Conservation (phyloP, 805 yeast species). For the Cyberlindnera maclurae region DNA sequence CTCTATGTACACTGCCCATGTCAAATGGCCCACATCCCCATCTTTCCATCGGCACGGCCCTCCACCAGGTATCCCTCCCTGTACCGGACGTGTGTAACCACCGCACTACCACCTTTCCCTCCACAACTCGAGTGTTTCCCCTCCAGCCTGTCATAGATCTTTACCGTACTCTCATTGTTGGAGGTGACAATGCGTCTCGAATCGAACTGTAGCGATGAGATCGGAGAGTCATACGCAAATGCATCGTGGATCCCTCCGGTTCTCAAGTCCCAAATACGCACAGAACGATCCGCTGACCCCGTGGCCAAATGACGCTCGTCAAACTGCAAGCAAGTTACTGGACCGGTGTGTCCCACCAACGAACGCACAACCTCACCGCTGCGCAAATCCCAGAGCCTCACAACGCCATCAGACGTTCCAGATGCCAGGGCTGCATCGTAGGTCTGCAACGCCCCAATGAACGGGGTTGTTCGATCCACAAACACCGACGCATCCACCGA, state of each 20-base stretch:
- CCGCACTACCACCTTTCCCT: conserved; percentile 25
- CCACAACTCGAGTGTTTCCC: conserved; percentile 51
- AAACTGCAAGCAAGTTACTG: conserved; percentile 61
- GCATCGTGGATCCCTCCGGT: conserved; percentile 57
- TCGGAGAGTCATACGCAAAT: conserved; percentile 52
- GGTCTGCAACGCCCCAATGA: conserved; percentile 63
- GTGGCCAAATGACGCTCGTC: conserved; percentile 59
- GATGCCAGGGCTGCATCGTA: conserved; percentile 73
- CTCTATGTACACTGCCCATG: too few relatives aligned
- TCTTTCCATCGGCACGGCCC: conserved; percentile 52
- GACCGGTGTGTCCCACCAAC: conserved; percentile 60
- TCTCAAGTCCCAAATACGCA: conserved; percentile 69
- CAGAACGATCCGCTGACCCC: conserved; percentile 55
- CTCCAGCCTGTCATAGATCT: conserved; percentile 50
- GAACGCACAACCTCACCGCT: conserved; percentile 58
- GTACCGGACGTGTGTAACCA: conserved; percentile 39
- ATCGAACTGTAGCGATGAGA: conserved; percentile 54
- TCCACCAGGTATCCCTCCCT: conserved; percentile 62
- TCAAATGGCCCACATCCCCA: conserved; percentile 58
- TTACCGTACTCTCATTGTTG: conserved; percentile 41
- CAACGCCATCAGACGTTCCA: conserved; percentile 71
- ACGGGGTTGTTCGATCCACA: conserved; percentile 27
- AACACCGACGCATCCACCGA: conserved; percentile 8
- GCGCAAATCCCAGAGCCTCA: conserved; percentile 71
- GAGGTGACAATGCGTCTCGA: conserved; percentile 47